A percentile compares a stretch with the other conserved stretches of the same genome.
Evolutionary conservation across 2,329 filamentous ascomycete species (phyloP).

Genomic region (Trichoderma sp.): DNA sequence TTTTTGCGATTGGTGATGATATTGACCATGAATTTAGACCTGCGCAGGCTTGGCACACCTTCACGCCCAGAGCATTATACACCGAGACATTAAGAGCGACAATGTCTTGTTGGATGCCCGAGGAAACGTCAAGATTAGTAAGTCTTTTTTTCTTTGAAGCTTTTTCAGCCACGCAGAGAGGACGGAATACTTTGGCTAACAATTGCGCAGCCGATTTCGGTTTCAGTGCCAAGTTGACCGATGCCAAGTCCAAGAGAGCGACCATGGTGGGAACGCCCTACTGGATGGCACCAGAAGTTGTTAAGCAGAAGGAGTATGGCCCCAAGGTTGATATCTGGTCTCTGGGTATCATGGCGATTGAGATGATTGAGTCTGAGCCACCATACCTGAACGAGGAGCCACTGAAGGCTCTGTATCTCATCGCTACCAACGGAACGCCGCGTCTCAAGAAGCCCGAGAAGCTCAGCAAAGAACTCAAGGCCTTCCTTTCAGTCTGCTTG

Average conservation of each 20-base stretch:
- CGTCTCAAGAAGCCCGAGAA: conserved; percentile 98
- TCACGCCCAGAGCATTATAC: conserved; percentile 95
- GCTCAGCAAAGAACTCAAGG: conserved; percentile 95
- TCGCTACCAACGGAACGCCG: conserved; percentile 96
- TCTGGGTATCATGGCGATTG: conserved; percentile 98
- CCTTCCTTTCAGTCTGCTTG: conserved; percentile 92
- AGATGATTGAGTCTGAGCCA: conserved; percentile 99
- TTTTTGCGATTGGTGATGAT: background rate
- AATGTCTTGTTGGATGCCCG: conserved; percentile 93
- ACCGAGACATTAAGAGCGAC: conserved; percentile 99
- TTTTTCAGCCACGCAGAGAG: background rate
- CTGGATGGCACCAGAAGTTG: conserved; percentile 99
- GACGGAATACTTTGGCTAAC: conserved; percentile 33
- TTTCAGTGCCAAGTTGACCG: conserved; percentile 97
- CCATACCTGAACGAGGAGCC: conserved; percentile 98
- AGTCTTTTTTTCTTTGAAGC: conserved; percentile 42
- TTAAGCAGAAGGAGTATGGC: conserved; percentile 99
- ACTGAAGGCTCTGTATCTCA: conserved; percentile 93
- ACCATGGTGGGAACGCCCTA: conserved; percentile 99
- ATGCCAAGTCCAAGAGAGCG: conserved; percentile 93
- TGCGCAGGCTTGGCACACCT: conserved; percentile 94
- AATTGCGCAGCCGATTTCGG: conserved; percentile 84
- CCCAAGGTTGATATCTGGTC: conserved; percentile 99
- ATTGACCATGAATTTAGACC: conserved; percentile 61
- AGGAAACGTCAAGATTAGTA: conserved; percentile 97